These are phyloP conservation scores for Coprinopsis strossmayeri DNA, from an alignment of 768 basidiomycete genomes.

Conservation along the genomic window DNA sequence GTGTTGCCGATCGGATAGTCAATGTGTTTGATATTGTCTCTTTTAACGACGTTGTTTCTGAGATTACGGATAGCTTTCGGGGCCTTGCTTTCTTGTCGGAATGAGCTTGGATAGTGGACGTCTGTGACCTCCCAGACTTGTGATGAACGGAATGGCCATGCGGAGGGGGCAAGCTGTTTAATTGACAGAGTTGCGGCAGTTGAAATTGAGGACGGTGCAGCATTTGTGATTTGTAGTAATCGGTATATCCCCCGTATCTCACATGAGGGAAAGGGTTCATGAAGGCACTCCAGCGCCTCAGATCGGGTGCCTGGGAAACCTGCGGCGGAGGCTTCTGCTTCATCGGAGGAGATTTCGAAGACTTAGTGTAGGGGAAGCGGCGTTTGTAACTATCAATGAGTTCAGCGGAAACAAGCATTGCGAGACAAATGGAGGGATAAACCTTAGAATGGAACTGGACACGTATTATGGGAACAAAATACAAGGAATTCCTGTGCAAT, in stretches of 20 bases:
- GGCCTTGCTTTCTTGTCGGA: neutral
- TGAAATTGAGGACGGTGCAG: neutral
- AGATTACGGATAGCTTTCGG: neutral
- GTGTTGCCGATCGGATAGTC: too few relatives aligned
- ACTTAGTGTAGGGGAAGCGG: neutral
- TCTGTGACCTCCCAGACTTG: neutral
- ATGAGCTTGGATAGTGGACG: neutral
- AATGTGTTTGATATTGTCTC: too few relatives aligned
- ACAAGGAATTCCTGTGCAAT: too few relatives aligned
- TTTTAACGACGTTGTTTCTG: neutral
- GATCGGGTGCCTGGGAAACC: slow-evolving; percentile 26
- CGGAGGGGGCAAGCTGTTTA: neutral
- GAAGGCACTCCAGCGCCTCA: slow-evolving; percentile 30
- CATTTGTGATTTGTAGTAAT: slow-evolving; percentile 27
- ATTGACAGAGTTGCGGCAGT: slow-evolving; percentile 5
- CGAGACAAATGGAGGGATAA: neutral
- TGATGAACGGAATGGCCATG: neutral
- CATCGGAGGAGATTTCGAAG: neutral
- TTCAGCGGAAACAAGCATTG: neutral
- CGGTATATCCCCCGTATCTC: slow-evolving; percentile 33
- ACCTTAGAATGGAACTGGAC: neutral
- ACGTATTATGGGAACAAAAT: neutral
- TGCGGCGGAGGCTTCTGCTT: slow-evolving; percentile 2
- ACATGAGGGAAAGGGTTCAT: slow-evolving; percentile 33
- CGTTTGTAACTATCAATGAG: neutral